These are phyloP conservation scores for Ilyonectria robusta DNA, from an alignment of 2,329 filamentous ascomycete genomes.

Conservation along the genomic window DNA sequence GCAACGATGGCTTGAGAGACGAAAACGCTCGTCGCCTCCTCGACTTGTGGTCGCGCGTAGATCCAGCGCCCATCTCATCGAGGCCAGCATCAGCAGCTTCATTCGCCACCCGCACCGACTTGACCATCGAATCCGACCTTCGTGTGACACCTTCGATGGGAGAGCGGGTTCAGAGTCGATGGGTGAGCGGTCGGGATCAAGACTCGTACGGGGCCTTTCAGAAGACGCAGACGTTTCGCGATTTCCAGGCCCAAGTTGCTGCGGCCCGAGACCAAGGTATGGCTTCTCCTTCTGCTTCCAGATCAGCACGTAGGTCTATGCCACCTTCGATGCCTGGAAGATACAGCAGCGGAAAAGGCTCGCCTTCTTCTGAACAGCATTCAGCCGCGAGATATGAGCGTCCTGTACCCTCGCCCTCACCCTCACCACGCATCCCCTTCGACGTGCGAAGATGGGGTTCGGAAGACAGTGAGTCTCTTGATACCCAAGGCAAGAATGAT, in stretches of 20 bases:
- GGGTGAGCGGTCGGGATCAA: not conserved
- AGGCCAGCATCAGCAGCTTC: not conserved
- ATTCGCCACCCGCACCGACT: not conserved
- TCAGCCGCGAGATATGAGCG: not conserved
- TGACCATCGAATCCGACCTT: not conserved
- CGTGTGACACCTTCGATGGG: not conserved
- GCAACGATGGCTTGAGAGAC: not conserved
- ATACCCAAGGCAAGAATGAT: not conserved
- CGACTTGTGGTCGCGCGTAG: not conserved
- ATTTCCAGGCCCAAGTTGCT: not conserved
- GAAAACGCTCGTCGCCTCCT: not conserved
- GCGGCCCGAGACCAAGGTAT: not conserved
- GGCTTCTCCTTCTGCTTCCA: not conserved
- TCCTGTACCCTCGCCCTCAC: not conserved
- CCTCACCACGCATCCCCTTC: not conserved
- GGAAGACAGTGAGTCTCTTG: not conserved
- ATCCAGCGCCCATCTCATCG: not conserved
- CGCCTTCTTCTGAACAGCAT: not conserved
- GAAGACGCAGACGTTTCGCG: not conserved
- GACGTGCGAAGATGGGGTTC: not conserved
- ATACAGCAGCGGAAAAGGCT: not conserved
- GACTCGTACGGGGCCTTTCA: not conserved
- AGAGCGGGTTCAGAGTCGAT: not conserved
- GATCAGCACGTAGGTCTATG: not conserved
- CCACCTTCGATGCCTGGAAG: not conserved